phyloP scores from a whole-genome alignment of 2,329 filamentous ascomycete species.

The Tolypocladium capitatum region DNA sequence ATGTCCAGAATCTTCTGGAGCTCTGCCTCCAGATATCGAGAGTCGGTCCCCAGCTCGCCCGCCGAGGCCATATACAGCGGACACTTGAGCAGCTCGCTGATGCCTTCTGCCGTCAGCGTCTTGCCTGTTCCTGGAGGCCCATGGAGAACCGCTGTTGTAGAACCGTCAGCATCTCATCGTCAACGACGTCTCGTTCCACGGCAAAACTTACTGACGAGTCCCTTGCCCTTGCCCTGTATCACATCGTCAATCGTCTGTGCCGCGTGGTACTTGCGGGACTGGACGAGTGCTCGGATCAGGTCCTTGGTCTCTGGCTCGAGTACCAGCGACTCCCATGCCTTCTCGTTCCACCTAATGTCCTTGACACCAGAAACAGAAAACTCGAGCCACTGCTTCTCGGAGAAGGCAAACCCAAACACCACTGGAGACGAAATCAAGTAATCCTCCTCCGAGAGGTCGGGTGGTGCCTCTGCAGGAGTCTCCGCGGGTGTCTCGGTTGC shows the following conservation, averaged over 20 bases:
- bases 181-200: neutral
- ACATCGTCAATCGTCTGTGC: constrained; percentile 73
- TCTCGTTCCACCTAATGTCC: constrained; percentile 74
- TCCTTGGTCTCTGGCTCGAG: constrained; percentile 48
- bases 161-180: neutral
- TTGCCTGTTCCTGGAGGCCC: constrained; percentile 81
- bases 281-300: constrained; percentile 63
- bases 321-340: constrained; percentile 72
- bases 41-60: constrained; percentile 70
- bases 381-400: constrained; percentile 82
- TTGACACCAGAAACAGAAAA: constrained; percentile 67
- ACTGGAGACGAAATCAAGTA: constrained; percentile 73
- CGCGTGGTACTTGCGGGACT: constrained; percentile 71
- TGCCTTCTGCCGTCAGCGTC: constrained; percentile 75
- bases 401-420: constrained; percentile 76
- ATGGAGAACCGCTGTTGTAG: constrained; percentile 50
- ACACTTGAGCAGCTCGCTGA: constrained; percentile 68
- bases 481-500: constrained; percentile 3
- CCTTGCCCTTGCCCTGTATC: constrained; percentile 74
- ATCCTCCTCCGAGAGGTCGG: constrained; percentile 46
- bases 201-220: constrained; percentile 48
- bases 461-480: constrained; percentile 5
- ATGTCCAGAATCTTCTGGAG: constrained; percentile 77
- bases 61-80: constrained; percentile 75
- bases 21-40: constrained; percentile 58